Percentiles rank a stretch among this genome's conserved stretches.
Conservation (phyloP, 2,329 filamentous ascomycete genomes). For the Calonectria pteridis region DNA sequence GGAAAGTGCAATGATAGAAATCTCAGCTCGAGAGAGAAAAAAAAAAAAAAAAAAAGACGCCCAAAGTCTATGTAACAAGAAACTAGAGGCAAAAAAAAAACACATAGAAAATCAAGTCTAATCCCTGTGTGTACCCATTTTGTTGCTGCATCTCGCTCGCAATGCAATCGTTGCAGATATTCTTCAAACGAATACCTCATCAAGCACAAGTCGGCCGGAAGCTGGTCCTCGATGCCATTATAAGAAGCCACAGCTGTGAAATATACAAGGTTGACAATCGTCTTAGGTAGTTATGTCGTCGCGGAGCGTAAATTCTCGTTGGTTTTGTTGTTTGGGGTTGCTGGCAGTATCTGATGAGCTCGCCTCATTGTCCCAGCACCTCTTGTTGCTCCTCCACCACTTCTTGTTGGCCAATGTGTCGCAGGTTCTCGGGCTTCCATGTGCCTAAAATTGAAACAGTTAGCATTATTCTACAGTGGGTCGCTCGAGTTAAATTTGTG, state of each 20-base stretch:
- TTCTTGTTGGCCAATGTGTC: slow-evolving; percentile 72
- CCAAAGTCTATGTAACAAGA: slow-evolving; percentile 26
- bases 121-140: slow-evolving; percentile 27
- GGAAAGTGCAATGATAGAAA: slow-evolving; percentile 12
- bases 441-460: slow-evolving; percentile 64
- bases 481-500: neutral
- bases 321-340: slow-evolving; percentile 23
- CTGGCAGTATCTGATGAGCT: slow-evolving; percentile 8
- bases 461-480: neutral
- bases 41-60: neutral
- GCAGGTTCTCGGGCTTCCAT: slow-evolving; percentile 80
- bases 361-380: slow-evolving; percentile 27
- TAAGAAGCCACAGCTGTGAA: slow-evolving; percentile 41
- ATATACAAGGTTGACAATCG: slow-evolving; percentile 46
- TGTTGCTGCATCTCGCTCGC: slow-evolving; percentile 32
- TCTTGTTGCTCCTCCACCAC: slow-evolving; percentile 39
- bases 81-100: slow-evolving; percentile 1
- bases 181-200: slow-evolving; percentile 25
- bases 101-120: slow-evolving; percentile 26
- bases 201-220: slow-evolving; percentile 40
- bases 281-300: slow-evolving; percentile 41
- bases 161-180: slow-evolving; percentile 35
- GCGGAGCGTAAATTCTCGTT: slow-evolving; percentile 41
- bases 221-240: slow-evolving; percentile 39
- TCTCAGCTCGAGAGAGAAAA: slow-evolving; percentile 13